Evolutionary conservation across 805 yeast species (phyloP).

Genomic region (Ascoidea tarda): DNA sequence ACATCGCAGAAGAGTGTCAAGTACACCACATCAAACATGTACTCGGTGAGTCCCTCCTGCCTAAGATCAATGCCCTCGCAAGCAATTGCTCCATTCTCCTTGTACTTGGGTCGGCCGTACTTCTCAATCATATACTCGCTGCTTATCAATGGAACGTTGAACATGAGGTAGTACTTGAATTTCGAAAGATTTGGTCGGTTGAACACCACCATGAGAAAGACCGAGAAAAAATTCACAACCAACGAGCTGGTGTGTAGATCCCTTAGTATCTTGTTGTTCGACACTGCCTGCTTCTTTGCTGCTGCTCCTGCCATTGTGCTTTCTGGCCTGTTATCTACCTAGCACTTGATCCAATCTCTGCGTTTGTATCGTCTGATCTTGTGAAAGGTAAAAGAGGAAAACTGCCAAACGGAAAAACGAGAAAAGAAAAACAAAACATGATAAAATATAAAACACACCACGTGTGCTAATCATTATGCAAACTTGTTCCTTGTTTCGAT

Average conservation of each 20-base stretch:
- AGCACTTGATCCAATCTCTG: too few species aligned
- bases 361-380: too few species aligned
- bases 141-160: conserved; percentile 26
- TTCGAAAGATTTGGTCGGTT: conserved; percentile 26
- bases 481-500: too few species aligned
- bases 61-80: not conserved
- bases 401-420: too few species aligned
- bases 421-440: too few species aligned
- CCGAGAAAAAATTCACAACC: conserved; percentile 23
- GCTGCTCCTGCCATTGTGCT: conserved; percentile 29
- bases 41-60: conserved; percentile 46
- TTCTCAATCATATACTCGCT: conserved; percentile 40
- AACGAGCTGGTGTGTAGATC: conserved; percentile 21
- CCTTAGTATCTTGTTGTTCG: conserved; percentile 18
- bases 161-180: conserved; percentile 26
- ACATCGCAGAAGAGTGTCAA: conserved; percentile 42
- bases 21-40: conserved; percentile 56
- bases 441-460: too few species aligned
- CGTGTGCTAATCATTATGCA: too few species aligned
- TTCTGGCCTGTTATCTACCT: too few species aligned
- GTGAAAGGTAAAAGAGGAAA: too few species aligned
- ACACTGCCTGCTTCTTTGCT: conserved; percentile 22
- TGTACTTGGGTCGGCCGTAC: conserved; percentile 45
- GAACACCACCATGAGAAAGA: conserved; percentile 24
- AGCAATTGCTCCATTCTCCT: not conserved